phyloP scores from a whole-genome alignment of 345 rosid genomes.

The Raphanus sativus region DNA sequence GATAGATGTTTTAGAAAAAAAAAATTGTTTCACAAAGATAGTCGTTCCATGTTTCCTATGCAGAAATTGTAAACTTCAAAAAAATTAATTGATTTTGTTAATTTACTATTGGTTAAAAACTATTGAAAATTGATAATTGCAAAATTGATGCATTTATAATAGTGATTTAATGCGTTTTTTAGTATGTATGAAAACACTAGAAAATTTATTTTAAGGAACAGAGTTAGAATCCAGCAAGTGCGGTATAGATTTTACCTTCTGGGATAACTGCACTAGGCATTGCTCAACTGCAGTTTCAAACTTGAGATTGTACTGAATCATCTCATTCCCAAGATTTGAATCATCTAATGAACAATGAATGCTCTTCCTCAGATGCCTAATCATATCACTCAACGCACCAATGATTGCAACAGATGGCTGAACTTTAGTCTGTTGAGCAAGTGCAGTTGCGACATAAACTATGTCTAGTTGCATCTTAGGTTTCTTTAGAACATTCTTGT shows the following conservation, averaged over 20 bases:
- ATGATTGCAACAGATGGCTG: conserved; percentile 58
- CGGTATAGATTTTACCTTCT: conserved; percentile 43
- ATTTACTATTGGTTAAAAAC: too few relatives aligned
- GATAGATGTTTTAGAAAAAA: not conserved
- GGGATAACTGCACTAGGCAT: conserved; percentile 62
- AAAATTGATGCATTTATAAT: too few relatives aligned
- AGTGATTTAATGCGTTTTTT: too few relatives aligned
- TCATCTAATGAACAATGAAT: conserved; percentile 71
- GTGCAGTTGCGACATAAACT: conserved; percentile 54
- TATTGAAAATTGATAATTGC: too few relatives aligned
- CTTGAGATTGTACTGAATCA: conserved; percentile 56
- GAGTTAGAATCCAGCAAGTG: too few relatives aligned
- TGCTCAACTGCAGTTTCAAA: conserved; percentile 63
- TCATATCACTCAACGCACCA: conserved; percentile 74
- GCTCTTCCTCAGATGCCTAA: conserved; percentile 72
- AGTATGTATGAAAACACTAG: too few relatives aligned
- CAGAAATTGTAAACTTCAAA: too few relatives aligned
- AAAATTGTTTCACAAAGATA: too few relatives aligned
- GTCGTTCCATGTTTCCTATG: too few relatives aligned
- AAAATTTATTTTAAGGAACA: too few relatives aligned
- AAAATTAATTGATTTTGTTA: too few relatives aligned
- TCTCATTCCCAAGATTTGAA: conserved; percentile 58
- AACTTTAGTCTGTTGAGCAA: conserved; percentile 57
- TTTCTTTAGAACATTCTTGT: conserved; percentile 63
- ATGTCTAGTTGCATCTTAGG: conserved; percentile 69